Conservation (phyloP, 2,329 filamentous ascomycete species). For the Dactylella cylindrospora region DNA sequence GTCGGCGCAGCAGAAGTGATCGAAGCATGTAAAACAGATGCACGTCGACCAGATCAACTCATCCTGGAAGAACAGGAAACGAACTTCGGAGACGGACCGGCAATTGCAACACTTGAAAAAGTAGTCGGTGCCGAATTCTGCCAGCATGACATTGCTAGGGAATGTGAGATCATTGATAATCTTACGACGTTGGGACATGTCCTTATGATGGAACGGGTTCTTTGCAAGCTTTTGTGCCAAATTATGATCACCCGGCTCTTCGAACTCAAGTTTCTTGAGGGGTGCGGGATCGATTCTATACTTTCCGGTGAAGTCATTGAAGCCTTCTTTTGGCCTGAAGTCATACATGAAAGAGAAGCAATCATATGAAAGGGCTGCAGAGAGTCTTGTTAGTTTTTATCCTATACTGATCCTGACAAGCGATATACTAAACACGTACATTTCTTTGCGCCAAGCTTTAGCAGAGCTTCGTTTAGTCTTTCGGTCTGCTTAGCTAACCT, state of each 20-base stretch:
- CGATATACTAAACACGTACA: conserved; percentile 11
- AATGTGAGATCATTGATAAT: conserved; percentile 30
- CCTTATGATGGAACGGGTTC: conserved; percentile 25
- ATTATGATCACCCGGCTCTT: conserved; percentile 6
- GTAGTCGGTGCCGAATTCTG: conserved; percentile 16
- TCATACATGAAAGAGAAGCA: conserved; percentile 9
- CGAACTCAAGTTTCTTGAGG: neutral
- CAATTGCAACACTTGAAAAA: conserved; percentile 26
- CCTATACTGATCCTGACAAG: too few species aligned
- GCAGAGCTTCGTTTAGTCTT: neutral
- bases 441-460: conserved; percentile 16
- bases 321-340: neutral
- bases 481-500: neutral
- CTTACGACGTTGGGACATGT: conserved; percentile 27
- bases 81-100: neutral
- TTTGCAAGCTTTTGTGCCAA: neutral
- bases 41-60: conserved; percentile 23
- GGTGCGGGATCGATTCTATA: too few species aligned
- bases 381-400: neutral
- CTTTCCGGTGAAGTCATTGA: neutral
- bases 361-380: conserved; percentile 13
- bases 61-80: conserved; percentile 22
- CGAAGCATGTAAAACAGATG: conserved; percentile 10
- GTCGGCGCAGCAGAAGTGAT: conserved; percentile 12
- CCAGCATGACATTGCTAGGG: conserved; percentile 26